Percentiles rank a stretch among this genome's conserved stretches.
These are phyloP conservation scores for Elongisporangium undulatum DNA, from an alignment of 352 stramenopile genomes.

Conservation along the genomic window DNA sequence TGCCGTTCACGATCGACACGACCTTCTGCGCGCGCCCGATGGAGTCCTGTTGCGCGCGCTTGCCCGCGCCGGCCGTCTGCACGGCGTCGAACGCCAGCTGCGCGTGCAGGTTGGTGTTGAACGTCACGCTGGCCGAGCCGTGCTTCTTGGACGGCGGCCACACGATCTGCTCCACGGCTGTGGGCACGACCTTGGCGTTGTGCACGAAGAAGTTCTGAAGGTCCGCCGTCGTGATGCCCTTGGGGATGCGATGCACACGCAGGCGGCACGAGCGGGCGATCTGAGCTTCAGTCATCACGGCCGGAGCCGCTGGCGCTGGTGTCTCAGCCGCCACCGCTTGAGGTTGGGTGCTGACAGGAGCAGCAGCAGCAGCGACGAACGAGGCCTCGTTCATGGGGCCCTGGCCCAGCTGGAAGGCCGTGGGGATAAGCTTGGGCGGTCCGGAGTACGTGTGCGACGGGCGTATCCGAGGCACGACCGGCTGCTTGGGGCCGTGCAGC, in stretches of 20 bases:
- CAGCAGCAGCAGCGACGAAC: constrained; percentile 10
- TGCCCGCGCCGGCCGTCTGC: constrained; percentile 25
- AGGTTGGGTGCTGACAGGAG: neutral
- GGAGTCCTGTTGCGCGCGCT: constrained; percentile 40
- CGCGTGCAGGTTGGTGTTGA: constrained; percentile 58
- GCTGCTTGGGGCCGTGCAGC: constrained; percentile 42
- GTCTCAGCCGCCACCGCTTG: neutral
- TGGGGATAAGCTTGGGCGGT: constrained; percentile 31
- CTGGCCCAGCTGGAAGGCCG: constrained; percentile 34
- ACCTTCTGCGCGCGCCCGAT: constrained; percentile 68
- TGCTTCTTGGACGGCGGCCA: constrained; percentile 60
- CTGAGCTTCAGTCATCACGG: constrained; percentile 19
- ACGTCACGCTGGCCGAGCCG: constrained; percentile 70
- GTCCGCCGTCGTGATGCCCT: constrained; percentile 52
- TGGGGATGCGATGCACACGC: constrained; percentile 70
- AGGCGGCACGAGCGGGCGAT: constrained; percentile 62
- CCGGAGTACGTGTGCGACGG: constrained; percentile 17
- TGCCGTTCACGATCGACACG: constrained; percentile 49
- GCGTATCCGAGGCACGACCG: constrained; percentile 4
- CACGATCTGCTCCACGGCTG: constrained; percentile 56
- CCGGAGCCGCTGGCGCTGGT: neutral
- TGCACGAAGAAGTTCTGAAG: constrained; percentile 72
- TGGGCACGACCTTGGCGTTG: constrained; percentile 56
- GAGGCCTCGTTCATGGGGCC: constrained; percentile 22
- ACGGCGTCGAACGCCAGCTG: constrained; percentile 56